A percentile compares a stretch with the other conserved stretches of the same genome.
Conservation (phyloP, 73 alveolate species). For the Diophrys sp. region DNA sequence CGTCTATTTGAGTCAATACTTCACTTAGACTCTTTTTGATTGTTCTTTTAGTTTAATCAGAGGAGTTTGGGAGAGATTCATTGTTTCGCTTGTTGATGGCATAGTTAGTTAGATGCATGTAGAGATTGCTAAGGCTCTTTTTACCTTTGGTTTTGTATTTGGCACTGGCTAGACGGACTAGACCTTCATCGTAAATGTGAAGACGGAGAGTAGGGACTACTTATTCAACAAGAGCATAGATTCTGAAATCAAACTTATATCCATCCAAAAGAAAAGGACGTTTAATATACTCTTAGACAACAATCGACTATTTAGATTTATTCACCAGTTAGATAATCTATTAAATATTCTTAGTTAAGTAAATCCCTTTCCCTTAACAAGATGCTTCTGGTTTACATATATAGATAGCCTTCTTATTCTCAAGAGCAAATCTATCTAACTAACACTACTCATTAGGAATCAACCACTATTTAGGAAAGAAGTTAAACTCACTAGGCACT, state of each 20-base stretch:
- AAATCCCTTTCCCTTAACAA: conserved; percentile 67
- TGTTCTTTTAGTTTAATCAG: neutral
- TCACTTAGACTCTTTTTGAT: neutral
- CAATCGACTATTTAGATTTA: conserved; percentile 45
- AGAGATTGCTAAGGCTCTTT: conserved; percentile 21
- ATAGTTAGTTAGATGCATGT: conserved; percentile 84
- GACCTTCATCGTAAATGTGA: conserved; percentile 49
- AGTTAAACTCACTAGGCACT: conserved; percentile 64
- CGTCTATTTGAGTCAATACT: neutral
- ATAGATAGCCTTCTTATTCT: conserved; percentile 29
- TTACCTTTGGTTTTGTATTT: conserved; percentile 26
- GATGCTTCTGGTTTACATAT: conserved; percentile 63
- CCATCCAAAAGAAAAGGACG: conserved; percentile 46
- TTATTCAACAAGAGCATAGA: conserved; percentile 50
- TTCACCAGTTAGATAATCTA: conserved; percentile 37
- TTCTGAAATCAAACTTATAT: conserved; percentile 48
- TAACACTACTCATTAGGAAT: conserved; percentile 72
- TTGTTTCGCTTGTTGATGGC: conserved; percentile 71
- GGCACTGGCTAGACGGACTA: conserved; percentile 65
- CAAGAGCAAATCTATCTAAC: conserved; percentile 30
- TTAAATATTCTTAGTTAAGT: conserved; percentile 47
- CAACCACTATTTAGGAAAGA: conserved; percentile 75
- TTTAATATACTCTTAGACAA: conserved; percentile 44
- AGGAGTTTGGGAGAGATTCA: neutral
- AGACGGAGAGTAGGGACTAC: conserved; percentile 37